Conservation (phyloP, 768 basidiomycete genomes). For the Nidularia sp. region DNA sequence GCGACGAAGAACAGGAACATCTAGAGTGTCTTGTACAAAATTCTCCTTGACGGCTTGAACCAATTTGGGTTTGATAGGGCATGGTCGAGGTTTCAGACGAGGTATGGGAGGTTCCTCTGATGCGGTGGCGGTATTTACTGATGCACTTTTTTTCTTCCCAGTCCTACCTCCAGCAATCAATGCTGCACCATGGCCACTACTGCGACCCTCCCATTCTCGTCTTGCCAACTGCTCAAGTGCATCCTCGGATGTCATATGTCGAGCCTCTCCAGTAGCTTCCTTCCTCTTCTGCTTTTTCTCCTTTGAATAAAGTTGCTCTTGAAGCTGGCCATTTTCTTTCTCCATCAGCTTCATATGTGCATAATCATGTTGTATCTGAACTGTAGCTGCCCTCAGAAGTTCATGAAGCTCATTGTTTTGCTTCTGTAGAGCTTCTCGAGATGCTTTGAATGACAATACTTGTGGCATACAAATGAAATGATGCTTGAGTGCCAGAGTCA, state of each 20-base stretch:
- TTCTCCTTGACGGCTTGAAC: too few relatives aligned
- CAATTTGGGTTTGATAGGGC: too few relatives aligned
- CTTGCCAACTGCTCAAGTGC: neutral
- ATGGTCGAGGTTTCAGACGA: too few relatives aligned
- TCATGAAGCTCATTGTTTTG: neutral
- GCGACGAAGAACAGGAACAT: too few relatives aligned
- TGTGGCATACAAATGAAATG: neutral
- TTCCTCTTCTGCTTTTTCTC: neutral
- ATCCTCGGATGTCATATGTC: neutral
- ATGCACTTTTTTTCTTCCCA: too few relatives aligned
- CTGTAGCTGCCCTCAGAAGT: neutral
- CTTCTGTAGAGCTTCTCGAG: neutral
- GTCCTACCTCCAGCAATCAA: too few relatives aligned
- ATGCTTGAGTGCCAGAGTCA: neutral
- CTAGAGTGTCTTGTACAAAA: too few relatives aligned
- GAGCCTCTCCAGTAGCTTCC: neutral
- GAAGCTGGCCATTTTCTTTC: neutral
- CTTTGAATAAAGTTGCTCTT: neutral
- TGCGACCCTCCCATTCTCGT: neutral
- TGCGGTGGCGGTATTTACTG: too few relatives aligned
- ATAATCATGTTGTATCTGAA: neutral
- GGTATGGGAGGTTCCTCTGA: too few relatives aligned
- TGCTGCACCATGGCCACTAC: too few relatives aligned
- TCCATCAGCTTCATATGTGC: neutral
- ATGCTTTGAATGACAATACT: neutral